Evolutionary conservation across 495 filamentous ascomycete genomes (phyloP), one percentile per base, ranked within the genome.

Genomic region (Penicillium salamii): DNA sequence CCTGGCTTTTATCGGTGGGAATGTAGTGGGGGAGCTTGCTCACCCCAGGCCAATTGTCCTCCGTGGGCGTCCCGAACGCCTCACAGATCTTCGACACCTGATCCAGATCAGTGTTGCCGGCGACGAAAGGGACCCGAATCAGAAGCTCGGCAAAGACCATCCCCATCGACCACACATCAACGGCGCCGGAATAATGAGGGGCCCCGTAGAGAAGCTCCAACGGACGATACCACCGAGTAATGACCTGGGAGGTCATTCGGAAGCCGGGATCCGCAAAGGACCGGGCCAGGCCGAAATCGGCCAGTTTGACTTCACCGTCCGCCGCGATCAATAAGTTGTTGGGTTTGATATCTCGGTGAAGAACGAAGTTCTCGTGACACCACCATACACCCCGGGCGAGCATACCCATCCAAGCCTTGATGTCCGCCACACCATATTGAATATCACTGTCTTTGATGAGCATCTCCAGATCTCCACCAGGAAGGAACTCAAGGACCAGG

Each of bases 381-480:
- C 92, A 97, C 87, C 88, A 95, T 15, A 97, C 85, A 9, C 89
- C 95, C 42, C 92, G 81, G n/a, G 78, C 76, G 11, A 97, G 81
- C 95, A 97, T 97, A 28, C 86, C 89, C 86, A 96, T 95, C 95
- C 95, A 99, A 19, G 91, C 87, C 62, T 99, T 99, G 60, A 99
- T 86, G 65, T 99, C 92, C 9, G 88, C 88, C 18, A 81, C 72
- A 26, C 83, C 80, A 56, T 90, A 91, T 31, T 81, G 77, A 34
- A 96, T 84, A 37, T 89, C 79, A 15, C 74, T 79, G 64, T 97
- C 89, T 58, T 85, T 87, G 62, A 97, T 96, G 33, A 99, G 81
- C 80, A 87, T 86, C 65, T 97, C 91, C 14, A 99, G 78, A 70
- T 97, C 91, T 39, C 93, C 93, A 2, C 83, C 75, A 1, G 93